Base-by-base conservation (phyloP, 768 basidiomycete genomes). In the Leucosporidium yakuticum region DNA sequence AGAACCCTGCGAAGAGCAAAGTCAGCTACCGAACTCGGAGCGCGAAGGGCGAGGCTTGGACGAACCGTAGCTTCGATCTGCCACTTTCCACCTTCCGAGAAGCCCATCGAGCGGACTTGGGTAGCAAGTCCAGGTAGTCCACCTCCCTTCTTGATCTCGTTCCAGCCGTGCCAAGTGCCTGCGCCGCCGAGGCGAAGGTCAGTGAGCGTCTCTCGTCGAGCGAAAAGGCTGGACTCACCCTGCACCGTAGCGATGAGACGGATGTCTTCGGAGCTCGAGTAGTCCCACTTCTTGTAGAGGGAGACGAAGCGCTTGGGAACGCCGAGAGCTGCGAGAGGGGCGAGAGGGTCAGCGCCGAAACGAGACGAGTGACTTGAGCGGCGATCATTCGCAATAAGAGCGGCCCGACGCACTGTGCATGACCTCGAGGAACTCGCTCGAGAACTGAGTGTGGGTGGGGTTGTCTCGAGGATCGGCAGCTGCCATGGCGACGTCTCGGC, bases 21-120 rank as follows among this genome's bases (percentile, higher is more conserved):
- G 14, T 19, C n/a, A 27, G 21, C n/a, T 20, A n/a, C 4, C n/a
- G 34, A 31, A 36, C 23, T 50, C 14, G 39, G 2, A 15, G 34
- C 12, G 23, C 11, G 31, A 34, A 36, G 27, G 32, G 1, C 17
- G 23, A 9, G 32, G 3, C 19, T 23, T 11, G 25, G 29, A 47
- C 63, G 47, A 14, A 67, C 69, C 8, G 70, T 65, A 21, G 31
- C 62, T 50, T 72, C 71, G 25, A 72, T 57, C 53, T 66, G 51
- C 67, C 68, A 72, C 9, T 25, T 20, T 1, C 68, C 71, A 23
- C 71, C 71, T 29, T n/a, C 11, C 9, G 51, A 29, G 49, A 72
- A 69, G 11, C 47, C 44, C 9, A 69, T 6, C 17, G 58, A 14
- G 21, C 7, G 27, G 0, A 72, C 68, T 11, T 47, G 62, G 14